Percentiles rank a stretch among this genome's conserved stretches.
phyloP scores from a whole-genome alignment of 495 filamentous ascomycete species.

The Xylaria scruposa region DNA sequence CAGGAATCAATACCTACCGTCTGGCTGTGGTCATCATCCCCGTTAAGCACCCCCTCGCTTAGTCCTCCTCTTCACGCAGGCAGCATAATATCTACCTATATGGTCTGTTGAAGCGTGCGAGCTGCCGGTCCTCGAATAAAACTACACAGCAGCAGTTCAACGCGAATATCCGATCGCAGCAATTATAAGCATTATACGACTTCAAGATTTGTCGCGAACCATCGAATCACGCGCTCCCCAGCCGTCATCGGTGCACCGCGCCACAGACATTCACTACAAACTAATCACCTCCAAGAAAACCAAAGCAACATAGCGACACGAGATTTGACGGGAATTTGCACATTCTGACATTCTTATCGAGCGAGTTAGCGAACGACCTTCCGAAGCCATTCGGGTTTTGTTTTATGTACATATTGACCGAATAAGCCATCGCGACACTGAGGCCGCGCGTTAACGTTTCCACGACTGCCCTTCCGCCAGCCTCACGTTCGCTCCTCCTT shows the following conservation, averaged over 20 bases:
- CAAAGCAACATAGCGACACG: neutral
- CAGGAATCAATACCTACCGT: conserved; percentile 1
- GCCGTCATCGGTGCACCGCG: neutral
- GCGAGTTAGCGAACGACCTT: neutral
- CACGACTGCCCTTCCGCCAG: neutral
- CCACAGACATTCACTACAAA: conserved; percentile 1
- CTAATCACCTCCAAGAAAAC: neutral
- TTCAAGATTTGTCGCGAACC: neutral
- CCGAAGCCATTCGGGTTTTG: neutral
- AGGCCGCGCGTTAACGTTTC: neutral
- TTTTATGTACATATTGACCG: conserved; percentile 5
- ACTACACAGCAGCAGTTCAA: neutral
- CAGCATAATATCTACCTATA: neutral
- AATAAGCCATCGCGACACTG: neutral
- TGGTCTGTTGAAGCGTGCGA: neutral
- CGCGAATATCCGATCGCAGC: conserved; percentile 10
- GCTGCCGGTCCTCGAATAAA: neutral
- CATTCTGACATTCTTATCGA: neutral
- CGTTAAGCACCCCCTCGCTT: neutral
- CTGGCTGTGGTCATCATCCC: neutral
- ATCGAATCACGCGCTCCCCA: conserved; percentile 3
- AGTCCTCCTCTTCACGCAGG: neutral
- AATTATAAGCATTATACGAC: neutral
- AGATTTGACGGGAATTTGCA: neutral
- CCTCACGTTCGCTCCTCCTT: neutral